Evolutionary conservation across 169 alveolate species (phyloP).

Genomic region (Plasmodium coatneyi): DNA sequence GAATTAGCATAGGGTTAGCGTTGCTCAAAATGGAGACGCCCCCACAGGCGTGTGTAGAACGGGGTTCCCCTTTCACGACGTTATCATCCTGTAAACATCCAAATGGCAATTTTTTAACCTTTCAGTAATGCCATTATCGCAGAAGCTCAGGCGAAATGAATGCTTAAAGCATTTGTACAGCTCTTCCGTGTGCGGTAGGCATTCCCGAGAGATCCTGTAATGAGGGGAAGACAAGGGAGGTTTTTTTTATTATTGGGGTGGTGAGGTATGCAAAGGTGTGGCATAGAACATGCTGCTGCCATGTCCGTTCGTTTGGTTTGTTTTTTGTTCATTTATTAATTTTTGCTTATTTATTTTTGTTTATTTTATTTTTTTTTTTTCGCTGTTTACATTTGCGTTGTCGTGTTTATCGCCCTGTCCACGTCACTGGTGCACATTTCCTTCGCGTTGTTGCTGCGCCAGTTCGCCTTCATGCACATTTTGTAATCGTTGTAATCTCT

Average conservation of each 20-base stretch:
- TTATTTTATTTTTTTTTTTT: too few species aligned
- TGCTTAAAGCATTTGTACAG: slow-evolving; percentile 59
- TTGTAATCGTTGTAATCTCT: slow-evolving; percentile 47
- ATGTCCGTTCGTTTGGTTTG: background rate
- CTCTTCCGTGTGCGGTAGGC: slow-evolving; percentile 48
- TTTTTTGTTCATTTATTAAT: background rate
- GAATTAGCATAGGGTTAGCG: background rate
- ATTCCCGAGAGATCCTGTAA: slow-evolving; percentile 57
- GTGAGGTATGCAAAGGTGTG: background rate
- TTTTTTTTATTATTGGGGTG: background rate
- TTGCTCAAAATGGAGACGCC: background rate
- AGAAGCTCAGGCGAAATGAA: slow-evolving; percentile 65
- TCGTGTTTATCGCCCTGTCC: slow-evolving; percentile 33
- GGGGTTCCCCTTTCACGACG: slow-evolving; percentile 16
- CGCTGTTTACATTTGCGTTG: slow-evolving; percentile 37
- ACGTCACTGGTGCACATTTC: slow-evolving; percentile 11
- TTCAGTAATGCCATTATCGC: slow-evolving; percentile 54
- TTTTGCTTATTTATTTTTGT: too few species aligned
- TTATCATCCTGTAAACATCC: slow-evolving; percentile 34
- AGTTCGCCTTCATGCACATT: slow-evolving; percentile 22
- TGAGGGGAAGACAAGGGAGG: background rate
- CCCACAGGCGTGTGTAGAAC: background rate
- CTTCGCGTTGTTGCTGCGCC: background rate
- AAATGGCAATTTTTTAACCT: slow-evolving; percentile 39
- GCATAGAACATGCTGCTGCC: background rate